Evolutionary conservation across 768 basidiomycete species (phyloP).

Genomic region (Pholiota conissans): DNA sequence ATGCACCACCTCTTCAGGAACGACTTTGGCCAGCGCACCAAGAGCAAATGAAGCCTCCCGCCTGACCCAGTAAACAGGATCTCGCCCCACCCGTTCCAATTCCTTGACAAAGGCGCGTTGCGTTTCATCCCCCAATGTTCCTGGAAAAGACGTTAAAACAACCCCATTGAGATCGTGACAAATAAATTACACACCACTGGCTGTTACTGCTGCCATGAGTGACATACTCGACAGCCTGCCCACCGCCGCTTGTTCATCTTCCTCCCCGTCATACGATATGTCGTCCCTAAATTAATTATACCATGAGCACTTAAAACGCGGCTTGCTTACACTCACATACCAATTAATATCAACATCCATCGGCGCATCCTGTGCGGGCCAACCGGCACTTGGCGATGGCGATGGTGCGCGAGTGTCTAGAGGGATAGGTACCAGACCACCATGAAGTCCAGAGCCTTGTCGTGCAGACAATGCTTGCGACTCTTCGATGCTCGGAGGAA

Average conservation of each 20-base stretch:
- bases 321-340: background rate
- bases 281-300: conserved; percentile 17
- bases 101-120: conserved; percentile 71
- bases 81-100: conserved; percentile 64
- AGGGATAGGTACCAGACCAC: background rate
- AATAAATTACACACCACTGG: conserved; percentile 55
- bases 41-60: conserved; percentile 87
- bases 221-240: conserved; percentile 93
- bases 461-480: background rate
- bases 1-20: conserved; percentile 71
- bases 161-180: background rate
- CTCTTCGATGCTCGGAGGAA: conserved; percentile 5
- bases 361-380: background rate
- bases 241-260: conserved; percentile 73
- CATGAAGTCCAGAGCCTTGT: background rate
- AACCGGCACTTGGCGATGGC: background rate
- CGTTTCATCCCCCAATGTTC: conserved; percentile 53
- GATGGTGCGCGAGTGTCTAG: background rate
- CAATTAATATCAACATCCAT: conserved; percentile 7
- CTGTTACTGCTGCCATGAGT: conserved; percentile 84
- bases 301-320: background rate
- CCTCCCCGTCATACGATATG: conserved; percentile 29
- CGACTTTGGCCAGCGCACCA: conserved; percentile 84
- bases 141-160: conserved; percentile 28
- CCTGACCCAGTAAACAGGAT: conserved; percentile 76